Percentiles rank a stretch among this genome's conserved stretches.
phyloP scores from a whole-genome alignment of 1,284 basidiomycete genomes.

The Irpex lacteus region DNA sequence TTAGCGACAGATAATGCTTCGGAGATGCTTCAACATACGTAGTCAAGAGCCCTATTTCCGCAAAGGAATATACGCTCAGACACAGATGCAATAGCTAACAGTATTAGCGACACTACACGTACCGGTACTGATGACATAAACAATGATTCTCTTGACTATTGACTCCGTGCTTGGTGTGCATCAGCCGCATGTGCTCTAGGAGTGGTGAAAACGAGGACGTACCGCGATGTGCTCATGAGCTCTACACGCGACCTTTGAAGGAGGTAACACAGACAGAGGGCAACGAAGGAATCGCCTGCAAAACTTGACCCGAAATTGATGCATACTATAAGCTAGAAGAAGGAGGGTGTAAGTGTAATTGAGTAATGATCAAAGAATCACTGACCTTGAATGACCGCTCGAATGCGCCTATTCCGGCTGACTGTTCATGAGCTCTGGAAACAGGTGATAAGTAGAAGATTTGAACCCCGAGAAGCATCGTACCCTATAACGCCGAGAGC shows the following conservation, averaged over 20 bases:
- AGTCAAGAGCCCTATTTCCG: constrained; percentile 36
- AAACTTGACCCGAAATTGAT: constrained; percentile 25
- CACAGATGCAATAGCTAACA: neutral
- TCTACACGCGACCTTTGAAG: constrained; percentile 33
- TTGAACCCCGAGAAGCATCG: too few species aligned
- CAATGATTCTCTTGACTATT: constrained; percentile 32
- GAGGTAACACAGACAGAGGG: constrained; percentile 32
- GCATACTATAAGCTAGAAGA: constrained; percentile 22
- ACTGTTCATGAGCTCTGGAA: too few species aligned
- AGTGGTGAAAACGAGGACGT: constrained; percentile 4
- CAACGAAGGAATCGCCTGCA: constrained; percentile 32
- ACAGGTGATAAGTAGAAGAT: too few species aligned
- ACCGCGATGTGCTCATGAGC: constrained; percentile 27
- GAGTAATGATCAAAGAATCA: too few species aligned
- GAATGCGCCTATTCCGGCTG: too few species aligned
- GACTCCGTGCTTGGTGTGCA: constrained; percentile 32
- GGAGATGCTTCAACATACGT: constrained; percentile 35
- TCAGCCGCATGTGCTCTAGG: neutral
- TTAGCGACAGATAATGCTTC: too few species aligned
- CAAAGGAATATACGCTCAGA: constrained; percentile 2
- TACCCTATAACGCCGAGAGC: too few species aligned
- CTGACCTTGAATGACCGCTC: too few species aligned
- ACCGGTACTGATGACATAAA: constrained; percentile 38
- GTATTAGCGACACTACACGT: constrained; percentile 1
- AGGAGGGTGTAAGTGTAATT: too few species aligned